phyloP scores from a whole-genome alignment of 2,329 filamentous ascomycete species.

The Davidsoniella eucalypti region DNA sequence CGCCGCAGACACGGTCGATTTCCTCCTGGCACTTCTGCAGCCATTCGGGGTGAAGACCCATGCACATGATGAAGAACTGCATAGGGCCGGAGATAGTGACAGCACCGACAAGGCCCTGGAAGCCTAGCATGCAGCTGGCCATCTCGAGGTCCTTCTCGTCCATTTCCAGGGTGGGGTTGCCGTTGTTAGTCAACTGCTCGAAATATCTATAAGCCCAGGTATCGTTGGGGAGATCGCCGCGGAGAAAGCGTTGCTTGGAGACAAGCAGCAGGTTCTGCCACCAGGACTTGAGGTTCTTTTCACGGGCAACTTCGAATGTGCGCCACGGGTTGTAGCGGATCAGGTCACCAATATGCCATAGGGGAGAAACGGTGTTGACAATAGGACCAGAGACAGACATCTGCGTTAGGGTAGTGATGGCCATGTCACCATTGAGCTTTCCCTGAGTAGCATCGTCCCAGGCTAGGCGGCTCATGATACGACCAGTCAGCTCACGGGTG shows the following conservation, averaged over 20 bases:
- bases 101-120: slow-evolving; percentile 34
- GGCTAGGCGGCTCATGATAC: slow-evolving; percentile 32
- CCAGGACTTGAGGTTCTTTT: slow-evolving; percentile 28
- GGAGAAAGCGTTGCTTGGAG: slow-evolving; percentile 25
- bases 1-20: slow-evolving; percentile 37
- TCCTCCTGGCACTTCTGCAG: slow-evolving; percentile 37
- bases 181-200: slow-evolving; percentile 24
- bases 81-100: slow-evolving; percentile 32
- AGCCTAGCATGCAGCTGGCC: slow-evolving; percentile 34
- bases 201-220: slow-evolving; percentile 35
- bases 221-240: slow-evolving; percentile 26
- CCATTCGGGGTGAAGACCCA: slow-evolving; percentile 36
- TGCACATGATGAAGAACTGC: slow-evolving; percentile 35
- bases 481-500: slow-evolving; percentile 32
- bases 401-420: slow-evolving; percentile 29
- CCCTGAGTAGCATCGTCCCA: slow-evolving; percentile 34
- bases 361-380: slow-evolving; percentile 32
- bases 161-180: slow-evolving; percentile 26
- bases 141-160: slow-evolving; percentile 27
- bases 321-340: slow-evolving; percentile 30
- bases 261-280: slow-evolving; percentile 27
- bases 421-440: slow-evolving; percentile 28
- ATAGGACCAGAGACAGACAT: slow-evolving; percentile 36
- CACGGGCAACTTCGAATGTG: slow-evolving; percentile 27
- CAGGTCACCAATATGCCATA: slow-evolving; percentile 28